Evolutionary conservation across 371 early-diverging fungal genomes (phyloP).

Genomic region (Haplosporangium sp.): DNA sequence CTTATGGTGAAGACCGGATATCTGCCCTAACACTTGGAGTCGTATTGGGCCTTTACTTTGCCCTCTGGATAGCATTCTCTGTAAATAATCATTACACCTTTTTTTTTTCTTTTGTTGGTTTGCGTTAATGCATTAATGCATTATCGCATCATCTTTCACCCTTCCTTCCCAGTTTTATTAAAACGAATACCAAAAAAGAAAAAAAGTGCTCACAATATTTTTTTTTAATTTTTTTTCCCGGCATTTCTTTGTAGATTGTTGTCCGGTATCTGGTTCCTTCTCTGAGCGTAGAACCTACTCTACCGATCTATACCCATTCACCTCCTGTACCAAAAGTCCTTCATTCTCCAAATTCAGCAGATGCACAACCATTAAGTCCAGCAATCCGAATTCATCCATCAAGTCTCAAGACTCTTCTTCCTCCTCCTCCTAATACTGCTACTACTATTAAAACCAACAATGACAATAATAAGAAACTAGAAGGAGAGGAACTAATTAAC

Average conservation of each 20-base stretch:
- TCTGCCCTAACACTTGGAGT: constrained; percentile 31
- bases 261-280: constrained; percentile 43
- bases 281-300: constrained; percentile 32
- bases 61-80: constrained; percentile 31
- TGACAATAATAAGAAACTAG: too few species aligned
- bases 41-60: constrained; percentile 29
- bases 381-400: constrained; percentile 41
- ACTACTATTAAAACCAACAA: too few species aligned
- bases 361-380: constrained; percentile 37
- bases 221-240: too few species aligned
- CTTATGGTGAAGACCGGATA: constrained; percentile 22
- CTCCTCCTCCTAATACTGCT: too few species aligned
- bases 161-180: too few species aligned
- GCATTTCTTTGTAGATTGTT: not conserved
- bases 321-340: constrained; percentile 26
- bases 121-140: not conserved
- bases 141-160: constrained; percentile 5
- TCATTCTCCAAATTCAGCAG: constrained; percentile 30
- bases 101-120: not conserved
- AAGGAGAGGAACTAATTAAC: too few species aligned
- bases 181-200: too few species aligned
- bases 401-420: not conserved
- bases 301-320: constrained; percentile 47
- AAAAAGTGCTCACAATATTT: too few species aligned
- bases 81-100: constrained; percentile 12